Conservation (phyloP, 768 basidiomycete species). For the Phanerodontia chrysosporium region DNA sequence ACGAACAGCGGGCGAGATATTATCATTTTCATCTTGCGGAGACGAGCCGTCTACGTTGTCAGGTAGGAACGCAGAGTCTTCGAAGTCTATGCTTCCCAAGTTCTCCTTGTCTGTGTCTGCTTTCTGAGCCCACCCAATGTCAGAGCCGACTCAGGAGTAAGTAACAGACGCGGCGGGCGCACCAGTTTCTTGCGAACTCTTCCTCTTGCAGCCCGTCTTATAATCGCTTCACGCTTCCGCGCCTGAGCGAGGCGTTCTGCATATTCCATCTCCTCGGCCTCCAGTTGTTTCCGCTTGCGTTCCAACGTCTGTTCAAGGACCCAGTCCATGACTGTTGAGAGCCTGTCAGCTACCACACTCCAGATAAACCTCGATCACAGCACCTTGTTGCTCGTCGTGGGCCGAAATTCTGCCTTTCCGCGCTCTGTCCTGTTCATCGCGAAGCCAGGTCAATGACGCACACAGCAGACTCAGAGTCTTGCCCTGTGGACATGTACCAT, state of each 20-base stretch:
- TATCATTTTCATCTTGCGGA: conserved; percentile 35
- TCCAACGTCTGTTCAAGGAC: conserved; percentile 68
- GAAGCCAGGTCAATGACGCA: conserved; percentile 70
- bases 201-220: conserved; percentile 50
- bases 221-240: conserved; percentile 54
- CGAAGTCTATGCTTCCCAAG: conserved; percentile 32
- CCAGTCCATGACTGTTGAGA: conserved; percentile 44
- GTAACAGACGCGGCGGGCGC: neutral
- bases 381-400: conserved; percentile 23
- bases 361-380: neutral
- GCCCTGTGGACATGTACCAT: too few relatives aligned
- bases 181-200: conserved; percentile 62
- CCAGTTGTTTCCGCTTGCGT: conserved; percentile 60
- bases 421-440: conserved; percentile 65
- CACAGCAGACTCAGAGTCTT: conserved; percentile 83
- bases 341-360: neutral
- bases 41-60: conserved; percentile 19
- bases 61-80: conserved; percentile 75
- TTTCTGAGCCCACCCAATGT: neutral
- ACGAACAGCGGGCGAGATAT: conserved; percentile 73
- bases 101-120: neutral
- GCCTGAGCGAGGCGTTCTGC: conserved; percentile 56
- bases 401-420: conserved; percentile 57
- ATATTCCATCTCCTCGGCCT: conserved; percentile 61
- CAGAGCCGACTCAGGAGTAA: neutral